A percentile compares a stretch with the other conserved stretches of the same genome.
These are phyloP conservation scores for Malassezia psittaci DNA, from an alignment of 1,284 basidiomycete genomes.

Conservation along the genomic window DNA sequence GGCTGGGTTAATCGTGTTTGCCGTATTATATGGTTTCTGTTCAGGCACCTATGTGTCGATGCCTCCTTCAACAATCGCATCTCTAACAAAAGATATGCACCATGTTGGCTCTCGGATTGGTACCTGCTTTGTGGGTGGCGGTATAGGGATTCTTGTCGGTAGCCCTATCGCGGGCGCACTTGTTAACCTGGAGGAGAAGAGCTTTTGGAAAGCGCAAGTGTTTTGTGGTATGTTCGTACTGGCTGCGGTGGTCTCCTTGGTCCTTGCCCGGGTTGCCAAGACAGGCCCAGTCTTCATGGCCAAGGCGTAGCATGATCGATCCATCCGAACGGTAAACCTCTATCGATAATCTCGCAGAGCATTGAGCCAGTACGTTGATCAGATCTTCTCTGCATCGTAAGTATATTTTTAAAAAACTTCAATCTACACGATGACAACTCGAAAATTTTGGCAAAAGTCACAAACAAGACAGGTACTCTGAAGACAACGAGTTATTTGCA, in stretches of 20 bases:
- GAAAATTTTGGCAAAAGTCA: no score
- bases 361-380: no score
- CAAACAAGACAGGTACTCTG: no score
- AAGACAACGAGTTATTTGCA: no score
- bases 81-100: constrained; percentile 7
- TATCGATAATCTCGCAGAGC: neutral
- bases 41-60: constrained; percentile 32
- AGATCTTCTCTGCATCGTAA: no score
- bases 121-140: constrained; percentile 2
- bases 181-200: constrained; percentile 1
- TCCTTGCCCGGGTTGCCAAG: neutral
- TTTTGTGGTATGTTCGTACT: constrained; percentile 6
- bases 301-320: neutral
- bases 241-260: neutral
- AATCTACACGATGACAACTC: no score
- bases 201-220: constrained; percentile 14
- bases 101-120: constrained; percentile 6
- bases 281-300: neutral
- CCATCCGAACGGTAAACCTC: neutral
- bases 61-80: constrained; percentile 11
- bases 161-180: constrained; percentile 22
- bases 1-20: constrained; percentile 19
- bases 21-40: constrained; percentile 30
- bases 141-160: constrained; percentile 20
- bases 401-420: no score